Evolutionary conservation across 306 rosid genomes (phyloP).

Genomic region (Lotus japonicus): DNA sequence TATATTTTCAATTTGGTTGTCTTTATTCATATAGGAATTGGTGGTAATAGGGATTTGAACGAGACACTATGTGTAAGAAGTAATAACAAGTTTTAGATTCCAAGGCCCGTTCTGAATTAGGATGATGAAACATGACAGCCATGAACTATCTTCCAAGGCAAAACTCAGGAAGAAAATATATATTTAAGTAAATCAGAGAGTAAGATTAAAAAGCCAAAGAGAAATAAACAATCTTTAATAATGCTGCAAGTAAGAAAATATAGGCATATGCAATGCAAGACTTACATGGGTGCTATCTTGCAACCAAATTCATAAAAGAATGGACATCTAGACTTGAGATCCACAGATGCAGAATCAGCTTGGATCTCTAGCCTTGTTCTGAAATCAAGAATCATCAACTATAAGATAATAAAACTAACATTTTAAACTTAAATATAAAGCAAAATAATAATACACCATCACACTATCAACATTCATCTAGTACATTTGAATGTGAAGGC

Average conservation of each 20-base stretch:
- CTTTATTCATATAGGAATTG: no score
- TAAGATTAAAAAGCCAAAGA: constrained; percentile 1
- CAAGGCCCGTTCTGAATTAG: no score
- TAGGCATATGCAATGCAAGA: not conserved
- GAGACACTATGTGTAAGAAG: no score
- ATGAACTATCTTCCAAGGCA: constrained; percentile 2
- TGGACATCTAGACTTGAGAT: constrained; percentile 67
- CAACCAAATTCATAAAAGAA: constrained; percentile 91
- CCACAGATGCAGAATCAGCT: constrained; percentile 69
- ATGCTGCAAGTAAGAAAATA: constrained; percentile 1
- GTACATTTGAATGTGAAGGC: constrained; percentile 4
- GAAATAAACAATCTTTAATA: not conserved
- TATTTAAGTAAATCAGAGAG: not conserved
- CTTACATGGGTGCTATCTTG: constrained; percentile 89
- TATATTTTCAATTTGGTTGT: no score
- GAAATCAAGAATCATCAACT: constrained; percentile 22
- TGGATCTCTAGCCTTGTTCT: constrained; percentile 80
- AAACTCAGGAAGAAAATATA: constrained; percentile 5
- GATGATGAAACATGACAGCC: not conserved
- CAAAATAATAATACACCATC: not conserved
- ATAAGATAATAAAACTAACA: constrained; percentile 8
- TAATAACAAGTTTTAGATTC: no score
- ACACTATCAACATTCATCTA: not conserved
- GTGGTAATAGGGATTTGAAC: no score
- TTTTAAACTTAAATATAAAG: constrained; percentile 1